A percentile compares a stretch with the other conserved stretches of the same genome.
These are phyloP conservation scores for Pyrenochaeta sp. DNA, from an alignment of 2,329 filamentous ascomycete species.

Conservation along the genomic window DNA sequence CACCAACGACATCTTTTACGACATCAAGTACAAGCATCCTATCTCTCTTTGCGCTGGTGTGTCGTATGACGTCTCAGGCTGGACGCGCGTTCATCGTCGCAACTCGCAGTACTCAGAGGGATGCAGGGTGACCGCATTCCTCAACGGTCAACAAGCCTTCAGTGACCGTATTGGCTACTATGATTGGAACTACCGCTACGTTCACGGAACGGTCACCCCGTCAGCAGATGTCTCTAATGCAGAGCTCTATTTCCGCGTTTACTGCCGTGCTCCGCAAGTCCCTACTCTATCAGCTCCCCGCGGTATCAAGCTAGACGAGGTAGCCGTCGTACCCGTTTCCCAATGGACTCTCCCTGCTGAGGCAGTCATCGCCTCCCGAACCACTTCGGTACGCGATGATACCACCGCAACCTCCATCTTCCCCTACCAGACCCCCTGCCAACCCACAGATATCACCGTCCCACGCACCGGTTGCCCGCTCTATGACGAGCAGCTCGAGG, in stretches of 20 bases:
- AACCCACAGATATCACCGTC: background rate
- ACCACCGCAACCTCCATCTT: background rate
- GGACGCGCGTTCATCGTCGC: background rate
- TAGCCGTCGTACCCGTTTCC: background rate
- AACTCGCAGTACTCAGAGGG: slow-evolving; percentile 1
- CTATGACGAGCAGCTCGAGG: background rate
- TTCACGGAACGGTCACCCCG: background rate
- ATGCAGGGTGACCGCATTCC: background rate
- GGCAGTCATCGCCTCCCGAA: background rate
- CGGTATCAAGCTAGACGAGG: background rate
- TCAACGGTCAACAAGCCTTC: background rate
- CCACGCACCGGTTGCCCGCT: background rate
- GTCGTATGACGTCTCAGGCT: background rate
- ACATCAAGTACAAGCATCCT: slow-evolving; percentile 1
- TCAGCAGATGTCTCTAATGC: background rate
- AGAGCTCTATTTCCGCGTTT: background rate
- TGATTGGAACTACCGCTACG: background rate
- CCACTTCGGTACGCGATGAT: background rate
- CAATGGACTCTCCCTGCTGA: background rate
- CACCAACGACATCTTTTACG: background rate
- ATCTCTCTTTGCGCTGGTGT: background rate
- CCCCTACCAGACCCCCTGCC: background rate
- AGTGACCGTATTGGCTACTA: background rate
- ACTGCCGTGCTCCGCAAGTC: background rate
- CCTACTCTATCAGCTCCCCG: background rate